Evolutionary conservation across 202 grass and related monocot genomes (phyloP).

Genomic region (Setaria viridis): DNA sequence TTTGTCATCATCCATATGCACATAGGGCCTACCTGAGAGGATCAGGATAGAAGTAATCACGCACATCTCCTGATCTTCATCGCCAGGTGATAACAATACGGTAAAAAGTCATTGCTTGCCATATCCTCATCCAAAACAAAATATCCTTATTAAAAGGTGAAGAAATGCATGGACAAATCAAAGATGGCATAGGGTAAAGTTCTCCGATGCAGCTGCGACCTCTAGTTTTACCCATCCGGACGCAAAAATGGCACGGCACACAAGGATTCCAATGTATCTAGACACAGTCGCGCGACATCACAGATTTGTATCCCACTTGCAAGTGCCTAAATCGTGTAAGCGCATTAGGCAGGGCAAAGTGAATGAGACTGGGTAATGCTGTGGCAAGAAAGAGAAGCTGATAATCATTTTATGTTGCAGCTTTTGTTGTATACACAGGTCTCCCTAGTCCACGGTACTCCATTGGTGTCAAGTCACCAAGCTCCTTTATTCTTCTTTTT

Average conservation of each 20-base stretch:
- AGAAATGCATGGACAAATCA: neutral
- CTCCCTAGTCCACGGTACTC: constrained; percentile 5
- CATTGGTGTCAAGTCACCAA: constrained; percentile 20
- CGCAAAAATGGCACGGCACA: neutral
- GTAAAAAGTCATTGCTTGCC: neutral
- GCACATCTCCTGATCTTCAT: neutral
- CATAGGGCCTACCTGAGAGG: neutral
- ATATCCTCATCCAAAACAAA: constrained; percentile 3
- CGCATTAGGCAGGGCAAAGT: constrained; percentile 42
- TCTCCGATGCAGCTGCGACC: neutral
- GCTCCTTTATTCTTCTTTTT: neutral
- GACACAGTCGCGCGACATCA: constrained; percentile 11
- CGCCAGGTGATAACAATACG: neutral
- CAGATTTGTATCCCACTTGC: constrained; percentile 35
- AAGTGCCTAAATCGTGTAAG: constrained; percentile 51
- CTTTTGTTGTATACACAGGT: constrained; percentile 18
- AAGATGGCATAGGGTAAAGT: neutral
- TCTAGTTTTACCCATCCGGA: neutral
- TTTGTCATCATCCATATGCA: constrained; percentile 1
- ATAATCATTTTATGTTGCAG: constrained; percentile 5
- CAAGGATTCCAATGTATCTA: constrained; percentile 40
- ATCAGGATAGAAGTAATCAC: neutral
- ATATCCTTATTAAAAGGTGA: neutral
- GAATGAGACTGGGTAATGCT: constrained; percentile 1
- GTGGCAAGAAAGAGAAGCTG: constrained; percentile 12